Evolutionary conservation across 2,329 filamentous ascomycete species (phyloP).

Genomic region (Lachnellula cervina): DNA sequence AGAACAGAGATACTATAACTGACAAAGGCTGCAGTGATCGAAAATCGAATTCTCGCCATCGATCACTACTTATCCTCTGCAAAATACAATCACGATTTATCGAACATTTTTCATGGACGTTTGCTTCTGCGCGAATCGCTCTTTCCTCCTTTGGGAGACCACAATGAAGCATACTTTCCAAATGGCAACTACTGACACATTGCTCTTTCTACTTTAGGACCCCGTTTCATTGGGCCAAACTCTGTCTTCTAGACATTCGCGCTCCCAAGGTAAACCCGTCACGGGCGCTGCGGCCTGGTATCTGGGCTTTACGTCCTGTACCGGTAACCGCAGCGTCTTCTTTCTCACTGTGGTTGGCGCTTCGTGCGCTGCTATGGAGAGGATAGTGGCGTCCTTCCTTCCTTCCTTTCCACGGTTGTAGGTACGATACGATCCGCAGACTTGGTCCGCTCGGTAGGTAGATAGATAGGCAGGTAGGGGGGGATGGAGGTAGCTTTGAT

Average conservation of each 20-base stretch:
- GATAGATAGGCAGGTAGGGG: too few relatives aligned
- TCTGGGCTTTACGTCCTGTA: slow-evolving; percentile 18
- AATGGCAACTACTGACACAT: not conserved
- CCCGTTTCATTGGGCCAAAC: not conserved
- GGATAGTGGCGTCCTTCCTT: slow-evolving; percentile 27
- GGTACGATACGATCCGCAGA: too few relatives aligned
- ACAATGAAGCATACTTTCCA: not conserved
- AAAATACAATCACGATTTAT: slow-evolving; percentile 7
- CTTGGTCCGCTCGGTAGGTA: too few relatives aligned
- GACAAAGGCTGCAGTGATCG: slow-evolving; percentile 29
- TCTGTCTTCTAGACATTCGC: not conserved
- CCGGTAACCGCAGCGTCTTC: slow-evolving; percentile 28
- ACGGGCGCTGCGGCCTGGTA: slow-evolving; percentile 4
- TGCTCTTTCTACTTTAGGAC: not conserved
- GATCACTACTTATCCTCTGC: slow-evolving; percentile 21
- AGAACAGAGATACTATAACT: slow-evolving; percentile 16
- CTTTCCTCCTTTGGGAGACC: slow-evolving; percentile 9
- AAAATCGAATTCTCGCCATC: slow-evolving; percentile 16
- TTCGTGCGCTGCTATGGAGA: slow-evolving; percentile 46
- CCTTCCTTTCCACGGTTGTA: not conserved
- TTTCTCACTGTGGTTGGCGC: slow-evolving; percentile 49
- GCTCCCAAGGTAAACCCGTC: not conserved
- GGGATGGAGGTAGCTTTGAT: too few relatives aligned
- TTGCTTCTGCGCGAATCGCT: not conserved
- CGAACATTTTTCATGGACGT: slow-evolving; percentile 1